These are phyloP conservation scores for Ustilago nuda DNA, from an alignment of 1,284 basidiomycete genomes.

Conservation along the genomic window DNA sequence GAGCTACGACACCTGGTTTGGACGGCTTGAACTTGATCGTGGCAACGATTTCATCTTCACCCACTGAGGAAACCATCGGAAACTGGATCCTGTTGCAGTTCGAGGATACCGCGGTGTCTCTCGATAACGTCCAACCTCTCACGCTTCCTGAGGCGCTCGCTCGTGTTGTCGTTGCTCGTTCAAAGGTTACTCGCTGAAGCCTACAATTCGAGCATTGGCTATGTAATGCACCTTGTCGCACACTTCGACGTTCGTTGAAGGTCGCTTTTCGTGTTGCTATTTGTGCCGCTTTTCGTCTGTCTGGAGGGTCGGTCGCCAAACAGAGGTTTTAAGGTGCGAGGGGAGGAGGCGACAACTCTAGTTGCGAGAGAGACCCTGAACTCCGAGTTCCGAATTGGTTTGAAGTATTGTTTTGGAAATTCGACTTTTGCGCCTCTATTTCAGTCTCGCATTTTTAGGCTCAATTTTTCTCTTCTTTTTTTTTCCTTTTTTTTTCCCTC, in stretches of 20 bases:
- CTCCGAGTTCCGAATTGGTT: slow-evolving; percentile 5
- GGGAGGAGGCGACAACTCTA: not conserved
- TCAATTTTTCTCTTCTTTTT: not conserved
- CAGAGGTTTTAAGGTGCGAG: too few species aligned
- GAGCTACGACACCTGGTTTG: slow-evolving; percentile 10
- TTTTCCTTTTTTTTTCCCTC: not conserved
- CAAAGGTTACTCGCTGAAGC: not conserved
- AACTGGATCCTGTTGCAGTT: too few species aligned
- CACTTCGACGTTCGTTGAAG: too few species aligned
- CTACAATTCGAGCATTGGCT: not conserved
- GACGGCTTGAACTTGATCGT: slow-evolving; percentile 44
- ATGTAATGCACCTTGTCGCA: not conserved
- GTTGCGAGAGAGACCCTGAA: not conserved
- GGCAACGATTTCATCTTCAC: slow-evolving; percentile 20
- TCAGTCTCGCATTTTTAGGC: slow-evolving; percentile 12
- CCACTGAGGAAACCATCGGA: slow-evolving; percentile 11
- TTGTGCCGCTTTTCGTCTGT: too few species aligned
- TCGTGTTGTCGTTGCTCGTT: not conserved
- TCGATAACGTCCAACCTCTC: not conserved
- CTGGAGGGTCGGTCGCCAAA: too few species aligned
- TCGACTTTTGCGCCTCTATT: slow-evolving; percentile 5
- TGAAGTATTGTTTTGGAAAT: not conserved
- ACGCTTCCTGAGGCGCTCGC: not conserved
- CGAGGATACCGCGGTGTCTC: not conserved
- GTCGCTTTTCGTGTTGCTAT: too few species aligned